A percentile compares a stretch with the other conserved stretches of the same genome.
These are phyloP conservation scores for Coelastrella sp. DNA, from an alignment of 139 green algal genomes.

Conservation along the genomic window DNA sequence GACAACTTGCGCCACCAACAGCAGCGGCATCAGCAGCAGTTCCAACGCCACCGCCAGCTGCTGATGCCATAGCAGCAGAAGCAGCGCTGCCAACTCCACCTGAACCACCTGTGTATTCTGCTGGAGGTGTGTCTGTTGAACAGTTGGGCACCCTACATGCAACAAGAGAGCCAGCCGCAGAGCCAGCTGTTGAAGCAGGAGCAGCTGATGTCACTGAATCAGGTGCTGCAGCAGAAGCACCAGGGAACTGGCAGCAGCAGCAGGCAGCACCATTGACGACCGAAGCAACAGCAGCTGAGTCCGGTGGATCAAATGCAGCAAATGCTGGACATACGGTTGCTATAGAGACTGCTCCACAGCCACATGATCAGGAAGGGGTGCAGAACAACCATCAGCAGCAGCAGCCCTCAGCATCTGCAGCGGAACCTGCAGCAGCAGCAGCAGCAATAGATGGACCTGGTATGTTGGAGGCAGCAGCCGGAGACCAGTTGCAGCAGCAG, in stretches of 20 bases:
- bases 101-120: not conserved
- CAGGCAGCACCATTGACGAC: not conserved
- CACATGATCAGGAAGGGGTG: too few species aligned
- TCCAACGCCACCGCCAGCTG: not conserved
- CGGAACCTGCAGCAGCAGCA: not conserved
- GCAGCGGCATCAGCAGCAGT: not conserved
- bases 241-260: not conserved
- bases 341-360: too few species aligned
- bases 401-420: too few species aligned
- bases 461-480: not conserved
- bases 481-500: not conserved
- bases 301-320: too few species aligned
- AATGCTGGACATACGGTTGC: too few species aligned
- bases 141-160: slow-evolving; percentile 8
- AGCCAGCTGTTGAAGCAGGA: too few species aligned
- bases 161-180: slow-evolving; percentile 5
- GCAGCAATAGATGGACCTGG: not conserved
- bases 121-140: not conserved
- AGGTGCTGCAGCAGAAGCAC: not conserved
- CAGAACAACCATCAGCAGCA: too few species aligned
- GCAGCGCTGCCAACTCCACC: not conserved
- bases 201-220: too few species aligned
- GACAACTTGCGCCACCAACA: not conserved
- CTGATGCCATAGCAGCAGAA: not conserved
- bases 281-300: not conserved